Conservation (phyloP, 1,284 basidiomycete genomes). For the Mycena sp. region DNA sequence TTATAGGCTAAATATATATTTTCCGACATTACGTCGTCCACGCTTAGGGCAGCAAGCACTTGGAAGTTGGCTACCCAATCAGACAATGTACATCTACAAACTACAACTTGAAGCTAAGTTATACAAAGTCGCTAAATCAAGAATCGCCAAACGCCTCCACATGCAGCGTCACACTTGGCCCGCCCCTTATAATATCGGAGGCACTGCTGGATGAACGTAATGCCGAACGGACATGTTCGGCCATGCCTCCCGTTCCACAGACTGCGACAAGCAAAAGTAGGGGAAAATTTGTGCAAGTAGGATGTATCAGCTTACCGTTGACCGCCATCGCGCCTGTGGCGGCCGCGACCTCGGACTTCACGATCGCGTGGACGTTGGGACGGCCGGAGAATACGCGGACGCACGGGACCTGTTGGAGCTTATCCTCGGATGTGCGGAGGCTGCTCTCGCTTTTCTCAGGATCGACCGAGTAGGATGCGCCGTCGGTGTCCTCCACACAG, state of each 20-base stretch:
- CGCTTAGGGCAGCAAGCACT: no score
- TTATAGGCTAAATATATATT: no score
- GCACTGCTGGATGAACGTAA: conserved; percentile 47
- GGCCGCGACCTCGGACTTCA: conserved; percentile 31
- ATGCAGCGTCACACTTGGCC: conserved; percentile 54
- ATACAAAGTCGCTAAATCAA: no score
- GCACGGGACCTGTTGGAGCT: conserved; percentile 28
- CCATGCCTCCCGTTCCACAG: conserved; percentile 56
- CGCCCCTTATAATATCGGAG: conserved; percentile 49
- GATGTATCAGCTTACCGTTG: conserved; percentile 44
- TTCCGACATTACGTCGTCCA: no score
- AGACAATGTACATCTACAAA: no score
- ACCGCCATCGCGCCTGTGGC: conserved; percentile 46
- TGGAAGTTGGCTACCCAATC: no score
- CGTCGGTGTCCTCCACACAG: conserved; percentile 13
- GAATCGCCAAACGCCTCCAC: conserved; percentile 55
- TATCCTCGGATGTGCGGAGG: conserved; percentile 1
- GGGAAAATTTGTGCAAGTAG: no score
- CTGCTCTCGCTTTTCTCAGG: conserved; percentile 11
- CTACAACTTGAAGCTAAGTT: no score
- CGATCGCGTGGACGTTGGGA: conserved; percentile 38
- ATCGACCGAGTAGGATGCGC: background rate
- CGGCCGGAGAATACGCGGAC: conserved; percentile 43
- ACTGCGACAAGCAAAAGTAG: conserved; percentile 43
- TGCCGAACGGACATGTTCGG: conserved; percentile 48